phyloP scores from a whole-genome alignment of 192 early-diverging fungal species.

The Chytriomyces hyalinus region DNA sequence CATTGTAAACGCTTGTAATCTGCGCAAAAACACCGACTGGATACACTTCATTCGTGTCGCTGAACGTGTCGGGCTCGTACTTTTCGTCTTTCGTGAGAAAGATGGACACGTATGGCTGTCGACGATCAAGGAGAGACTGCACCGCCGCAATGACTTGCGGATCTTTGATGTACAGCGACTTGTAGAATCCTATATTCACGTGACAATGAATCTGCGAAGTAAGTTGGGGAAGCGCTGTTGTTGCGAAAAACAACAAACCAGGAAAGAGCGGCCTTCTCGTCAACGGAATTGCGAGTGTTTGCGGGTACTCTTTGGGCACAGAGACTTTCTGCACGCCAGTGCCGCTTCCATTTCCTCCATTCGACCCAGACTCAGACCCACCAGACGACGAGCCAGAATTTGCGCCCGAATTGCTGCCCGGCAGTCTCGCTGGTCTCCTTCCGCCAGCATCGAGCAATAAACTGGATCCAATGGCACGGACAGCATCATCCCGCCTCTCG shows the following conservation, averaged over 20 bases:
- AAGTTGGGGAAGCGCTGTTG: not conserved
- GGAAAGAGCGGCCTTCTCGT: constrained; percentile 93
- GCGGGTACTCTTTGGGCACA: constrained; percentile 91
- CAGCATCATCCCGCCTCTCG: too few species aligned
- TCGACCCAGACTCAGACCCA: not conserved
- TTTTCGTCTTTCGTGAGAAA: constrained; percentile 93
- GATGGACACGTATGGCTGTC: constrained; percentile 96
- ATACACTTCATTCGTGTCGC: constrained; percentile 78
- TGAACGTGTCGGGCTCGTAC: constrained; percentile 82
- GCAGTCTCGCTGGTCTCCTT: too few species aligned
- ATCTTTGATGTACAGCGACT: constrained; percentile 96
- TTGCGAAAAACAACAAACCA: constrained; percentile 5
- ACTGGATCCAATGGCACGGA: too few species aligned
- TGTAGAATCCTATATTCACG: constrained; percentile 81
- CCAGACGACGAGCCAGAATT: too few species aligned
- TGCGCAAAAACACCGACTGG: constrained; percentile 95
- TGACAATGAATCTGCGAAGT: not conserved
- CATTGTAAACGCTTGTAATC: constrained; percentile 87
- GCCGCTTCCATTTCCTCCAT: not conserved
- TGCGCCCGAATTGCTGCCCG: too few species aligned
- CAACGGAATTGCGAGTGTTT: constrained; percentile 92
- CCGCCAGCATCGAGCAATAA: too few species aligned
- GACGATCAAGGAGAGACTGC: constrained; percentile 86
- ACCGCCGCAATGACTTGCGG: constrained; percentile 90
- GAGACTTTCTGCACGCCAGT: constrained; percentile 32